phyloP scores from a whole-genome alignment of 106 monocot genomes.

The Apostasia ramifera region DNA sequence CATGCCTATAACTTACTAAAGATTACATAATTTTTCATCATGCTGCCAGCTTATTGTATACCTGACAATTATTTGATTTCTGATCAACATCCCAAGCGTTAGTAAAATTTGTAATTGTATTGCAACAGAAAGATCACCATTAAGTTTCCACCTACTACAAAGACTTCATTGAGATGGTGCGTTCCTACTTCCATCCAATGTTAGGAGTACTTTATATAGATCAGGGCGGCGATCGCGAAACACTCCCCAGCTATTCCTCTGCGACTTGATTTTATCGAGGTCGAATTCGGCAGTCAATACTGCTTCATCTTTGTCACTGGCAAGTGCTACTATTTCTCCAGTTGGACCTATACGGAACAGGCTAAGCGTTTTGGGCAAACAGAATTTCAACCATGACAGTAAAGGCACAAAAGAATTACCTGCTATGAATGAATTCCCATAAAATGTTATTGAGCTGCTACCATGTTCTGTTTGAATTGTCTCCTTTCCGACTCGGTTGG shows the following conservation, averaged over 20 bases:
- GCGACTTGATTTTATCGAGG: slow-evolving; percentile 66
- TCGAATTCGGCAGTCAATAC: slow-evolving; percentile 68
- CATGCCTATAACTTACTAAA: too few relatives aligned
- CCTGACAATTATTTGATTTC: too few relatives aligned
- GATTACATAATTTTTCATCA: too few relatives aligned
- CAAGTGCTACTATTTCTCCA: slow-evolving; percentile 70
- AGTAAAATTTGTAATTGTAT: too few relatives aligned
- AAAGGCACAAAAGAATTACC: slow-evolving; percentile 21
- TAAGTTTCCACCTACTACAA: not conserved
- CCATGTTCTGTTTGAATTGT: slow-evolving; percentile 86
- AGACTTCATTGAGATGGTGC: slow-evolving; percentile 6
- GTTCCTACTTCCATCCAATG: slow-evolving; percentile 45
- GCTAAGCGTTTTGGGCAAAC: not conserved
- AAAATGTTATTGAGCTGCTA: slow-evolving; percentile 69
- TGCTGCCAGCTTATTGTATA: too few relatives aligned
- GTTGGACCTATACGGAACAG: slow-evolving; percentile 51
- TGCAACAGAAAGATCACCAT: too few relatives aligned
- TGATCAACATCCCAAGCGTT: too few relatives aligned
- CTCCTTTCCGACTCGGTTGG: slow-evolving; percentile 88
- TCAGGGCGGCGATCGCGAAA: slow-evolving; percentile 89
- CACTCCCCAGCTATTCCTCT: slow-evolving; percentile 83
- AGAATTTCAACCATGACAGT: too few relatives aligned
- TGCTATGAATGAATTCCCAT: slow-evolving; percentile 93
- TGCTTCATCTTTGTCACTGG: slow-evolving; percentile 85
- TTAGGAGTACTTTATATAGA: slow-evolving; percentile 64